Percentiles rank a stretch among this genome's conserved stretches.
Conservation (phyloP, 2,329 filamentous ascomycete genomes). For the Cercospora berteroae region DNA sequence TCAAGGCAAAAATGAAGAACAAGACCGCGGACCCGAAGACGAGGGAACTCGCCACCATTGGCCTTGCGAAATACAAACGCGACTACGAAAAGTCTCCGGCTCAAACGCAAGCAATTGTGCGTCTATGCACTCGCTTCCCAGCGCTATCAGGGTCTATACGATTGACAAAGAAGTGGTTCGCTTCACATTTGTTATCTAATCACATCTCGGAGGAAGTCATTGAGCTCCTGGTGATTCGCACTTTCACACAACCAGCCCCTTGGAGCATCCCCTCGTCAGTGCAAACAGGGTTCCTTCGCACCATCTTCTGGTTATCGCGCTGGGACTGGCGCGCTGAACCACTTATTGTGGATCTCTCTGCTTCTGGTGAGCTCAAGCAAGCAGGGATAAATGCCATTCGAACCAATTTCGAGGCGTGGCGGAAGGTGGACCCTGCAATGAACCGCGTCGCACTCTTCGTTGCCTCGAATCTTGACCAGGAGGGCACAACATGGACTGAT, state of each 20-base stretch:
- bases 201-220: conserved; percentile 79
- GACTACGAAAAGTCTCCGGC: conserved; percentile 70
- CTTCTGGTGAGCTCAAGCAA: conserved; percentile 50
- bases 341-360: conserved; percentile 69
- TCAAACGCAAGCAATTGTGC: conserved; percentile 77
- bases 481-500: conserved; percentile 78
- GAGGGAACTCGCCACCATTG: conserved; percentile 67
- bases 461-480: conserved; percentile 73
- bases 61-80: conserved; percentile 69
- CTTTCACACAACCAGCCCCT: conserved; percentile 78
- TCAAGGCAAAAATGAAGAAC: conserved; percentile 76
- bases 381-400: conserved; percentile 60
- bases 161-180: conserved; percentile 86
- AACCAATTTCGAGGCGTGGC: conserved; percentile 79
- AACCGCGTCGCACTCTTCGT: conserved; percentile 79
- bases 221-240: conserved; percentile 75
- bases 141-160: conserved; percentile 79
- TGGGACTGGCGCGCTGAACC: conserved; percentile 93
- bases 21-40: conserved; percentile 63
- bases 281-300: conserved; percentile 76
- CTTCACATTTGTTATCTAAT: conserved; percentile 71
- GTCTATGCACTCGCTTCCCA: conserved; percentile 75
- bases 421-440: conserved; percentile 84
- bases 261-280: conserved; percentile 75
- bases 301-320: conserved; percentile 72